Evolutionary conservation across 177 flowering plant species (phyloP).

Genomic region (Vitis hybrid): DNA sequence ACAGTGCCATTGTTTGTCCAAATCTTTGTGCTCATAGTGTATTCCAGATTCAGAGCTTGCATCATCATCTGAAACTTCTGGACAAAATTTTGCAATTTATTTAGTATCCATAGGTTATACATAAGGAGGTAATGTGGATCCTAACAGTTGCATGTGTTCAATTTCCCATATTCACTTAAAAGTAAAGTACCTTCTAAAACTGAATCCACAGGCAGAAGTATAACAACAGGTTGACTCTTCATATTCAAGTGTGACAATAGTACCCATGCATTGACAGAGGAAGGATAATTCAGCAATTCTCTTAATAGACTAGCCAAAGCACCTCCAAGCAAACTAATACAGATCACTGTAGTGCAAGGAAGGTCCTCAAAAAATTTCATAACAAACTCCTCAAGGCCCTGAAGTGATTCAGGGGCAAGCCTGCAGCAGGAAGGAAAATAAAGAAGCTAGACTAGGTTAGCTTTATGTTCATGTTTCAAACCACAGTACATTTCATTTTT

Average conservation of each 20-base stretch:
- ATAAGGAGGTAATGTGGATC: no score
- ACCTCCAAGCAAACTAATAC: constrained; percentile 71
- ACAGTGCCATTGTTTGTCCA: constrained; percentile 6
- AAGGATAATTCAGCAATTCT: constrained; percentile 46
- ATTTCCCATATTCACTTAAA: no score
- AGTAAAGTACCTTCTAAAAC: no score
- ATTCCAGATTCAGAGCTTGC: constrained; percentile 11
- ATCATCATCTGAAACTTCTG: constrained; percentile 35
- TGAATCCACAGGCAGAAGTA: no score
- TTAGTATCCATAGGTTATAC: not conserved
- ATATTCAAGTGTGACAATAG: no score
- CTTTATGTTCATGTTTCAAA: not conserved
- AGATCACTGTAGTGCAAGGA: constrained; percentile 58
- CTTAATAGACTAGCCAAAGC: constrained; percentile 41
- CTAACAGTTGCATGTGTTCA: no score
- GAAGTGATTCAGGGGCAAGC: constrained; percentile 54
- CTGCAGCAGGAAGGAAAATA: constrained; percentile 37
- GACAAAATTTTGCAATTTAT: constrained; percentile 6
- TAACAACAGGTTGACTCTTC: no score
- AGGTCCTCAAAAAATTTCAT: constrained; percentile 50
- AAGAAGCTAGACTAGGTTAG: not conserved
- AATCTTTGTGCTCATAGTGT: not conserved
- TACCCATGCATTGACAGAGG: constrained; percentile 1
- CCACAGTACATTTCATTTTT: not conserved
- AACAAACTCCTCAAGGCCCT: constrained; percentile 57